phyloP scores from a whole-genome alignment of 768 basidiomycete species.

The Flagelloscypha sp. region DNA sequence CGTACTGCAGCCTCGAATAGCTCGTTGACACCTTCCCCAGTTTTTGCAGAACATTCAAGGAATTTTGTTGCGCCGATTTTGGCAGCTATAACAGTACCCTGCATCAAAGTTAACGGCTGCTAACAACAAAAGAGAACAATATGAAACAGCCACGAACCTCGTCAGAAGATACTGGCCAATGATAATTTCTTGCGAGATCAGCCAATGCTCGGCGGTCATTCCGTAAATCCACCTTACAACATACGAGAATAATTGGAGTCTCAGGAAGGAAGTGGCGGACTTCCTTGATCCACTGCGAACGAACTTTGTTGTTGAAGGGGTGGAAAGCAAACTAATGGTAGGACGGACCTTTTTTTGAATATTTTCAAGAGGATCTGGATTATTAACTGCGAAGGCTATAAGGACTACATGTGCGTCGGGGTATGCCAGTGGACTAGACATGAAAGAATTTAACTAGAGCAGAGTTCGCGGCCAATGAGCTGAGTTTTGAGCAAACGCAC shows the following conservation, averaged over 20 bases:
- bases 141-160: no score
- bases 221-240: slow-evolving; percentile 89
- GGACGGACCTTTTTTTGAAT: slow-evolving; percentile 81
- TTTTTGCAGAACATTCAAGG: slow-evolving; percentile 90
- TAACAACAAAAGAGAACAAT: no score
- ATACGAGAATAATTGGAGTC: slow-evolving; percentile 86
- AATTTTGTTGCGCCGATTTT: slow-evolving; percentile 87
- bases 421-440: slow-evolving; percentile 76
- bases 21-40: slow-evolving; percentile 82
- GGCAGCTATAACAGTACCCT: slow-evolving; percentile 74
- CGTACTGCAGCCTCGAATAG: slow-evolving; percentile 55
- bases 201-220: slow-evolving; percentile 76
- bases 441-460: slow-evolving; percentile 94
- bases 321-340: not conserved
- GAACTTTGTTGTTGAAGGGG: no score
- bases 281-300: slow-evolving; percentile 79
- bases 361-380: slow-evolving; percentile 83
- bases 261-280: slow-evolving; percentile 87
- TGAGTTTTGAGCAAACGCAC: no score
- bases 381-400: slow-evolving; percentile 91
- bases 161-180: slow-evolving; percentile 4
- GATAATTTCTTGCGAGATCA: slow-evolving; percentile 90
- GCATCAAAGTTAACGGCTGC: slow-evolving; percentile 70
- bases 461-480: no score
- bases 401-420: slow-evolving; percentile 88